phyloP scores from a whole-genome alignment of 2,329 filamentous ascomycete genomes.

The Alternaria infectoria region DNA sequence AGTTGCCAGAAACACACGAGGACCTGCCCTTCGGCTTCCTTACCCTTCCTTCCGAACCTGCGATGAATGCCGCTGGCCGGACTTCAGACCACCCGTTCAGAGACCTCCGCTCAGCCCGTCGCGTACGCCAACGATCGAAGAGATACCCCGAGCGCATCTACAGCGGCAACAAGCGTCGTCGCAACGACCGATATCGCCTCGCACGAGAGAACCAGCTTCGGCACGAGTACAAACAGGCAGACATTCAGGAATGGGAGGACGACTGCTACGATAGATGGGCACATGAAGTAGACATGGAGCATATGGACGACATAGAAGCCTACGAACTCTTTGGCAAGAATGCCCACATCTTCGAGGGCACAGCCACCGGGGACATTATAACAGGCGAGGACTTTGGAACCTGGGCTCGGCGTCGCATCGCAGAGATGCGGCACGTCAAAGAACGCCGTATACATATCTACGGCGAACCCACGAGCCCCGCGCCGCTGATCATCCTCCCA shows the following conservation, averaged over 20 bases:
- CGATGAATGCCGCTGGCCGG: constrained; percentile 6
- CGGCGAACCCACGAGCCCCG: neutral
- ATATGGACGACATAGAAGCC: constrained; percentile 1
- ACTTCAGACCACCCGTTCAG: constrained; percentile 3
- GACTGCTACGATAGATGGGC: neutral
- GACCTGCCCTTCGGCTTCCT: neutral
- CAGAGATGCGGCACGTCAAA: constrained; percentile 15
- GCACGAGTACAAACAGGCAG: neutral
- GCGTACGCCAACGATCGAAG: neutral
- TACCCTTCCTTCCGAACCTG: neutral
- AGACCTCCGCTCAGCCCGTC: neutral
- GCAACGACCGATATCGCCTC: neutral
- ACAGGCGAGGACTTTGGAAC: constrained; percentile 9
- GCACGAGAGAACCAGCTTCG: neutral
- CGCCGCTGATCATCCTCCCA: neutral
- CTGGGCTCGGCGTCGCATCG: constrained; percentile 13
- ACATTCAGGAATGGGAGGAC: neutral
- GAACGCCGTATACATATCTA: constrained; percentile 5
- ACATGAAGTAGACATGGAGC: neutral
- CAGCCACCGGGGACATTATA: neutral
- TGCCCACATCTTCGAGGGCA: neutral
- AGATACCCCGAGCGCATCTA: neutral
- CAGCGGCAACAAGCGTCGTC: neutral
- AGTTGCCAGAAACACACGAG: neutral
- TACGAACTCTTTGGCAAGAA: constrained; percentile 2